Evolutionary conservation across 345 rosid species (phyloP).

Genomic region (Sonneratia alba): DNA sequence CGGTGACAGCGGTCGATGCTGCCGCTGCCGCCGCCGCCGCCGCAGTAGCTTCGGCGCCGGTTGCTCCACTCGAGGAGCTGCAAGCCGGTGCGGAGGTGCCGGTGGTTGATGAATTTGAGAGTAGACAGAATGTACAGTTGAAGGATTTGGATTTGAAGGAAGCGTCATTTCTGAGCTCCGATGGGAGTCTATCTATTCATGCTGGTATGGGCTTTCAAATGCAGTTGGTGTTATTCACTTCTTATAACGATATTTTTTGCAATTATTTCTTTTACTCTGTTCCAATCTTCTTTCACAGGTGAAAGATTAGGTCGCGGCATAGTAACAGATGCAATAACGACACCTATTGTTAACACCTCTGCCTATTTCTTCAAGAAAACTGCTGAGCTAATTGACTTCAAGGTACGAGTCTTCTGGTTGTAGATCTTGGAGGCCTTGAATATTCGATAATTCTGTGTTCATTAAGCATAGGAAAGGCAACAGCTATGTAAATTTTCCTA

Average conservation of each 20-base stretch:
- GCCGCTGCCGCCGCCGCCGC: slow-evolving; percentile 37
- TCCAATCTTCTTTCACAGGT: slow-evolving; percentile 32
- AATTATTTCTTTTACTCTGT: not conserved
- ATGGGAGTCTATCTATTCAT: slow-evolving; percentile 84
- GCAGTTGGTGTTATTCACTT: not conserved
- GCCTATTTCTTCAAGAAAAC: slow-evolving; percentile 89
- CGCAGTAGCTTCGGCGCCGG: slow-evolving; percentile 31
- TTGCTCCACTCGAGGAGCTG: slow-evolving; percentile 23
- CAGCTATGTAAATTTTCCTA: not conserved
- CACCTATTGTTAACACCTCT: slow-evolving; percentile 90
- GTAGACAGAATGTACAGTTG: slow-evolving; percentile 42
- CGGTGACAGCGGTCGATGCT: slow-evolving; percentile 29
- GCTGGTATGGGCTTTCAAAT: slow-evolving; percentile 44
- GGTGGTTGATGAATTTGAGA: slow-evolving; percentile 31
- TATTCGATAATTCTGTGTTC: not conserved
- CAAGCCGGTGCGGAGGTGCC: slow-evolving; percentile 24
- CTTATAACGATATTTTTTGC: not conserved
- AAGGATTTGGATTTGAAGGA: slow-evolving; percentile 25
- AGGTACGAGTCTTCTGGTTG: slow-evolving; percentile 30
- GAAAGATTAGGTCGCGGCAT: slow-evolving; percentile 94
- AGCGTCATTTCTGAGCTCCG: slow-evolving; percentile 65
- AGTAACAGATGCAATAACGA: slow-evolving; percentile 93
- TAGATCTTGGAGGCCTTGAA: not conserved
- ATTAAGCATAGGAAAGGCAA: no score
- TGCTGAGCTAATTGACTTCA: slow-evolving; percentile 78